Evolutionary conservation across 139 green algal genomes (phyloP), one percentile per base, ranked within the genome.

Genomic region (Tetradesmus obliquus): DNA sequence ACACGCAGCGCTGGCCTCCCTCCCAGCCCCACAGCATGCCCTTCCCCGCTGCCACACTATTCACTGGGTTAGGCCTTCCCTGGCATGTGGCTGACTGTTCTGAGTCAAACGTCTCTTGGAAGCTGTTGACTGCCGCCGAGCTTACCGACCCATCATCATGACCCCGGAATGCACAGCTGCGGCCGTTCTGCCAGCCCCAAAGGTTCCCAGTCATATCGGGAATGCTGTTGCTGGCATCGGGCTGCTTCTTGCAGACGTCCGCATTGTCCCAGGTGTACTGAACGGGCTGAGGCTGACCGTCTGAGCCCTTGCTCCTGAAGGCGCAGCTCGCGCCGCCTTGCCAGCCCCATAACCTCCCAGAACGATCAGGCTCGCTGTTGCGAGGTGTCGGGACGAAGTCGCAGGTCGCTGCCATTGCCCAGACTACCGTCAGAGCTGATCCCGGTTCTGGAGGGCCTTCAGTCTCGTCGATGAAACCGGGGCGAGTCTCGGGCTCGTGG

Each of bases 261-360:
- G 84, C 84, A 5, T 24, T 88, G 57, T 79, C 84, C 84, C 80
- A 69, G 6, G 32, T 69, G 51, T 79, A 79, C 58, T 32, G 71
- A 6, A 79, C n/a, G 12, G 84, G 84, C 22, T 88, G 55, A 3
- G 62, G 84, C 60, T 58, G 53, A 0, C 60, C 84, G 6, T 82
- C 60, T 5, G 12, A 5, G 15, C 24, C 62, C 15, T 22, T 8
- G 19, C 55, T 74, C 55, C 84, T 92, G 91, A 92, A 93, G 4
- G 91, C 91, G 32, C 91, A 93, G 19, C 57, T 79, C 19, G 32
- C 84, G 72, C 91, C 91, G 24, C 87, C 17, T 53, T 92, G 32
- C 89, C 86, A 93, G 58, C 94, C 94, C 94, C 94, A 95, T n/a
- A 80, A 10, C 24, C 94, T 55, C 0, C 91, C 91, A 12, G 90